Evolutionary conservation across 176 grass and related monocot genomes (phyloP), one percentile per base, ranked within the genome.

Genomic region (Oryza meyeriana): DNA sequence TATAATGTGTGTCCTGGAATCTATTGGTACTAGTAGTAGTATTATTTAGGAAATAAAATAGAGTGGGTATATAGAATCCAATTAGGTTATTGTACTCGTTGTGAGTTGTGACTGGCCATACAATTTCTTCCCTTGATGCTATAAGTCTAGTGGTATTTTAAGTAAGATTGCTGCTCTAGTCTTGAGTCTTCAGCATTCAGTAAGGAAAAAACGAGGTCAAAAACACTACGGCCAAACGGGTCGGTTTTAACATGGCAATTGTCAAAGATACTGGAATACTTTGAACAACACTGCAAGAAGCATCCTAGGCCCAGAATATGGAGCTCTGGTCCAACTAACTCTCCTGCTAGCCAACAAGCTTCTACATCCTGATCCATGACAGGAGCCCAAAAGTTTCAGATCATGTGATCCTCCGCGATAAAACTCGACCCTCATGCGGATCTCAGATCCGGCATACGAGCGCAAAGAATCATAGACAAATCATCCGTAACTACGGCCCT

Each of bases 381-480:
- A 61, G 22, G 26, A 80, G 39, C 40, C 77, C 52, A 76, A 81
- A 74, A 50, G 58, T 31, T 31, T 42, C 20, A 33, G 55, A 62
- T 70, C 82, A 64, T 88, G 81, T 35, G 76, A 75, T 70, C 76
- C 13, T 34, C 2, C 13, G 27, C 61, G 26, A 44, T 14, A 63
- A 39, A 50, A 68, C 3, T 62, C 30, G 5, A 52, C 41, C 8
- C 13, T 52, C 16, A 1, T 6, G 39, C 35, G 47, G 87, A 85
- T 85, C 87, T 81, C 58, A 77, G 78, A 85, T 85, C 83, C 44
- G 73, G 64, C 33, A 64, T 12, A n/a, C 63, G 35, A 71, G 25
- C 87, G 16, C 74, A 81, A 61, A 64, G 82, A 55, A 79, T 79
- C 66, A 66, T 34, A 62, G n/a, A 72, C 55, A 17, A 27, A n/a